Evolutionary conservation across 306 rosid genomes (phyloP).

Genomic region (Ammopiptanthus mongolicus): DNA sequence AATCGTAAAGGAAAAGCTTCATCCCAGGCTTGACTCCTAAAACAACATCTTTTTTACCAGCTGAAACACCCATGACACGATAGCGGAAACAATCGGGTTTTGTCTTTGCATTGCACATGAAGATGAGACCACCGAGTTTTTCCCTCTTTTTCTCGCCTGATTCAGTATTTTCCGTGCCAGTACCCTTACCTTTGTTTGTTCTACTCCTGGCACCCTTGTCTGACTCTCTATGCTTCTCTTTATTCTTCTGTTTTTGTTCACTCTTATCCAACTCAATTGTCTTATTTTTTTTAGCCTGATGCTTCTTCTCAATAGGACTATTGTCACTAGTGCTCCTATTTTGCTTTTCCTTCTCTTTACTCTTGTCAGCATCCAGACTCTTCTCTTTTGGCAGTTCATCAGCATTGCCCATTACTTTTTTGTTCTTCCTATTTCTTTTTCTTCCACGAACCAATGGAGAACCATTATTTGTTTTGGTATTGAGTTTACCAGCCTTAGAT

Average conservation of each 20-base stretch:
- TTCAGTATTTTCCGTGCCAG: constrained; percentile 20
- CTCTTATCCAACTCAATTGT: constrained; percentile 17
- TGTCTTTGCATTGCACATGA: constrained; percentile 87
- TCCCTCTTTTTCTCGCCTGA: constrained; percentile 37
- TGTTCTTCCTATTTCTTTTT: constrained; percentile 31
- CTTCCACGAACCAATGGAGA: constrained; percentile 20
- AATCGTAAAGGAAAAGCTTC: constrained; percentile 80
- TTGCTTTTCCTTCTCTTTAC: constrained; percentile 22
- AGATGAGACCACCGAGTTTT: constrained; percentile 73
- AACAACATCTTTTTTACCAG: constrained; percentile 55
- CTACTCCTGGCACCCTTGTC: constrained; percentile 23
- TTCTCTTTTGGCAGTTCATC: constrained; percentile 31
- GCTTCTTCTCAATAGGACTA: neutral
- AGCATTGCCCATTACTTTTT: constrained; percentile 15
- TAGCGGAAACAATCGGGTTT: constrained; percentile 82
- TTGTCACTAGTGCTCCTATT: constrained; percentile 9
- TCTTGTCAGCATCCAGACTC: constrained; percentile 23
- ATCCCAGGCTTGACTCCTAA: constrained; percentile 58
- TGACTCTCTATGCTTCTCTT: constrained; percentile 17
- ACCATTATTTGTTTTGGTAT: constrained; percentile 18
- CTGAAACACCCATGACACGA: constrained; percentile 71
- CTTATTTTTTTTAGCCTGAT: constrained; percentile 20
- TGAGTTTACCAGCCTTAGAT: constrained; percentile 28
- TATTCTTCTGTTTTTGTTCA: constrained; percentile 24
- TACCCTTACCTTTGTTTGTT: constrained; percentile 23